phyloP scores from a whole-genome alignment of 768 basidiomycete genomes.

The Lentinula raphanica region DNA sequence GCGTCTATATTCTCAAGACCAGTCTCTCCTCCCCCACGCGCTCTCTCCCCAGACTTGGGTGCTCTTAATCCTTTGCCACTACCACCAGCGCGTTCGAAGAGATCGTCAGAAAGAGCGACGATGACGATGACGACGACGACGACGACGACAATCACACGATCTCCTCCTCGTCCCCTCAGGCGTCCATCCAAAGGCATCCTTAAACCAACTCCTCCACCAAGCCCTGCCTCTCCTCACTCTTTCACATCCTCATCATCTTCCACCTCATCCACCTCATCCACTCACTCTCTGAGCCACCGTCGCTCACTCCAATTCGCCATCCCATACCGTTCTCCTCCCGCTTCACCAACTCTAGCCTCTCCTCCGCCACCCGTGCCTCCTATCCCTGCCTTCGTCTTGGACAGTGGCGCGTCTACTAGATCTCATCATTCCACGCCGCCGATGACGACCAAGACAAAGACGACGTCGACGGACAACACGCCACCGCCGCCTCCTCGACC shows the following conservation, averaged over 20 bases:
- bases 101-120: neutral
- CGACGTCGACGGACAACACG: too few relatives aligned
- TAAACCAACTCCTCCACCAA: slow-evolving; percentile 3
- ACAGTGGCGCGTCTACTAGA: slow-evolving; percentile 30
- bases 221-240: neutral
- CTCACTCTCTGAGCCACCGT: slow-evolving; percentile 18
- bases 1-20: neutral
- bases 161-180: neutral
- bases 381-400: slow-evolving; percentile 42
- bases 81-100: neutral
- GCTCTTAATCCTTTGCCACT: neutral
- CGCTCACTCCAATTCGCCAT: slow-evolving; percentile 30
- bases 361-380: slow-evolving; percentile 54
- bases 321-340: slow-evolving; percentile 47
- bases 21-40: slow-evolving; percentile 3
- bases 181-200: neutral
- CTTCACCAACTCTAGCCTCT: slow-evolving; percentile 34
- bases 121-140: neutral
- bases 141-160: neutral
- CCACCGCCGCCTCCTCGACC: neutral
- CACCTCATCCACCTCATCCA: neutral
- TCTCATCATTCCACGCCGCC: slow-evolving; percentile 10
- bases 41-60: neutral
- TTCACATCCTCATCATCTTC: neutral
- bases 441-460: too few relatives aligned